Evolutionary conservation across 2,329 filamentous ascomycete species (phyloP).

Genomic region (Basipetospora chlamydospora): DNA sequence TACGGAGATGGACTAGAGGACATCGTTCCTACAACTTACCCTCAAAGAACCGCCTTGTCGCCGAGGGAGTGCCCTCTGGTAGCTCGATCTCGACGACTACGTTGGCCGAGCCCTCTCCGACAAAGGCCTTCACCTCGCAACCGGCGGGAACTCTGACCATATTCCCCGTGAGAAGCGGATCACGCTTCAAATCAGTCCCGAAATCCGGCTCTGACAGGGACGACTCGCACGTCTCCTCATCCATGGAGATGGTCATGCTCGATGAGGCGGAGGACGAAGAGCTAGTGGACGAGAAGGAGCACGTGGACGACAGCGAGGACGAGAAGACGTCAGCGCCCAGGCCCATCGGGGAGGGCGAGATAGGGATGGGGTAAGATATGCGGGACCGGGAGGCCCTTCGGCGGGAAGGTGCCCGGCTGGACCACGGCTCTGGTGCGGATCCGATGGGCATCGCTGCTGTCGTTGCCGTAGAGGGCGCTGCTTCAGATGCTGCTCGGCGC

Average conservation of each 20-base stretch:
- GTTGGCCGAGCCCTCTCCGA: slow-evolving; percentile 64
- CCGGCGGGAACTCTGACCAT: slow-evolving; percentile 6
- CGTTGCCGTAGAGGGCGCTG: no score
- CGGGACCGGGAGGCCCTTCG: no score
- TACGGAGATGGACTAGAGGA: slow-evolving; percentile 10
- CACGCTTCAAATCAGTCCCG: background rate
- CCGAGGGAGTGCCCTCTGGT: slow-evolving; percentile 17
- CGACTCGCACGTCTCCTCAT: slow-evolving; percentile 4
- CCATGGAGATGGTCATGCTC: background rate
- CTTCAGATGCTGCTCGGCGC: no score
- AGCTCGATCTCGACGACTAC: slow-evolving; percentile 50
- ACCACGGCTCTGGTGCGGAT: no score
- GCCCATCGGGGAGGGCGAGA: no score
- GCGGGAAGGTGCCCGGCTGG: no score
- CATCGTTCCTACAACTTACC: slow-evolving; percentile 15
- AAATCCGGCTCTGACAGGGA: slow-evolving; percentile 1
- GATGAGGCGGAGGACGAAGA: background rate
- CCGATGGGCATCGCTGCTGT: no score
- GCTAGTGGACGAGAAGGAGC: background rate
- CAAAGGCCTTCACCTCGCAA: slow-evolving; percentile 16
- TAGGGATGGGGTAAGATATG: no score
- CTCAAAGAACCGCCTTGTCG: slow-evolving; percentile 15
- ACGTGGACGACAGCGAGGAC: background rate
- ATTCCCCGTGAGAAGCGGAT: background rate
- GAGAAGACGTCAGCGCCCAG: background rate